Evolutionary conservation across 441 rosid genomes (phyloP).

Genomic region (Populus hybrid): DNA sequence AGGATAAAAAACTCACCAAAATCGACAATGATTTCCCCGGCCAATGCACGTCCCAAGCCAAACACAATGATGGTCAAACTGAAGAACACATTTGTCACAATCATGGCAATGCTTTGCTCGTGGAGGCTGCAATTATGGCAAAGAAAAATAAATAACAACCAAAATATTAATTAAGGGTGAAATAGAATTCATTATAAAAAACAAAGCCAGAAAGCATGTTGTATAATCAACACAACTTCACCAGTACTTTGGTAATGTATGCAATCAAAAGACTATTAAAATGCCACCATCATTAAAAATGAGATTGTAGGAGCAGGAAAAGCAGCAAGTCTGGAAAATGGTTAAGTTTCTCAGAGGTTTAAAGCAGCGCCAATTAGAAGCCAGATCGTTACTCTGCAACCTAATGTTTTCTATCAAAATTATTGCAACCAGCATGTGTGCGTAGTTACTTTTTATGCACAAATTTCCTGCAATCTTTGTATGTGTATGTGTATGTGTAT

Average conservation of each 20-base stretch:
- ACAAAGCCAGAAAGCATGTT: background rate
- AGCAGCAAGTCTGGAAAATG: background rate
- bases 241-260: background rate
- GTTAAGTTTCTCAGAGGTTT: background rate
- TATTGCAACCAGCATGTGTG: background rate
- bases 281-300: background rate
- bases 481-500: too few relatives aligned
- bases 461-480: background rate
- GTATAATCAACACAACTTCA: background rate
- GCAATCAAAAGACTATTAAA: background rate
- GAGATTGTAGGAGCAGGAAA: background rate
- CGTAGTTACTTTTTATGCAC: background rate
- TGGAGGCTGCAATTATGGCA: conserved; percentile 76
- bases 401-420: background rate
- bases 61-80: conserved; percentile 99
- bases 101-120: conserved; percentile 98
- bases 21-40: conserved; percentile 84
- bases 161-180: background rate
- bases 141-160: conserved; percentile 13
- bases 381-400: background rate
- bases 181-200: background rate
- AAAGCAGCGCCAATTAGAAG: background rate
- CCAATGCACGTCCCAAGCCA: conserved; percentile 99
- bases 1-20: conserved; percentile 68
- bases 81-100: conserved; percentile 94